A percentile compares a stretch with the other conserved stretches of the same genome.
Conservation (phyloP, 495 filamentous ascomycete species). For the Lophiostoma macrostomum region DNA sequence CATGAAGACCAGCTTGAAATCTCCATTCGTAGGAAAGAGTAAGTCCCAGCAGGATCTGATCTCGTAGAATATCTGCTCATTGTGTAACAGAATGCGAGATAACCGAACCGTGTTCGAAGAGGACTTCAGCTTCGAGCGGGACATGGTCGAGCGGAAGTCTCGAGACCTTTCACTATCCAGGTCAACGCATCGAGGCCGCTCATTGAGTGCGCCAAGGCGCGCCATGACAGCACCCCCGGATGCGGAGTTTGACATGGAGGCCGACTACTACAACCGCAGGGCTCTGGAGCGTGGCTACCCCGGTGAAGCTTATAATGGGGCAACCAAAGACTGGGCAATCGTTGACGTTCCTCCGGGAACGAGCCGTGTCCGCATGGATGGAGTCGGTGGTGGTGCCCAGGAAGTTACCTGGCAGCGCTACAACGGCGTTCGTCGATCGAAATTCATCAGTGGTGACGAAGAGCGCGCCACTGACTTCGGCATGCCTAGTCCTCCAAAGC, state of each 20-base stretch:
- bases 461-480: constrained; percentile 27
- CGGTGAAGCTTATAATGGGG: constrained; percentile 66
- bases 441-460: constrained; percentile 59
- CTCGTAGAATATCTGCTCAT: not conserved
- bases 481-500: constrained; percentile 25
- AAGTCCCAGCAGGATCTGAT: constrained; percentile 1
- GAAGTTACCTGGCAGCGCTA: constrained; percentile 75
- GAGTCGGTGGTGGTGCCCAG: constrained; percentile 61
- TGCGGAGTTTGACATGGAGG: constrained; percentile 54
- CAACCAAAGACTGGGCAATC: constrained; percentile 69
- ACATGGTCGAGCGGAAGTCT: constrained; percentile 43
- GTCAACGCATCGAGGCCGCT: constrained; percentile 34
- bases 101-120: constrained; percentile 47
- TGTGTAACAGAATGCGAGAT: constrained; percentile 28
- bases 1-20: constrained; percentile 46
- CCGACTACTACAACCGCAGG: constrained; percentile 62
- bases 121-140: constrained; percentile 58
- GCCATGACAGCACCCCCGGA: constrained; percentile 38
- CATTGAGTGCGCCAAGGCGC: constrained; percentile 33
- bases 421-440: constrained; percentile 68
- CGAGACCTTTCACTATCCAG: constrained; percentile 30
- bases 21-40: constrained; percentile 49
- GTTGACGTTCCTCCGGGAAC: constrained; percentile 80
- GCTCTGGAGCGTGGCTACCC: constrained; percentile 57
- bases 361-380: constrained; percentile 70